A percentile compares a stretch with the other conserved stretches of the same genome.
These are phyloP conservation scores for Nematocida major DNA, from an alignment of 371 early-diverging fungal species.

Conservation along the genomic window DNA sequence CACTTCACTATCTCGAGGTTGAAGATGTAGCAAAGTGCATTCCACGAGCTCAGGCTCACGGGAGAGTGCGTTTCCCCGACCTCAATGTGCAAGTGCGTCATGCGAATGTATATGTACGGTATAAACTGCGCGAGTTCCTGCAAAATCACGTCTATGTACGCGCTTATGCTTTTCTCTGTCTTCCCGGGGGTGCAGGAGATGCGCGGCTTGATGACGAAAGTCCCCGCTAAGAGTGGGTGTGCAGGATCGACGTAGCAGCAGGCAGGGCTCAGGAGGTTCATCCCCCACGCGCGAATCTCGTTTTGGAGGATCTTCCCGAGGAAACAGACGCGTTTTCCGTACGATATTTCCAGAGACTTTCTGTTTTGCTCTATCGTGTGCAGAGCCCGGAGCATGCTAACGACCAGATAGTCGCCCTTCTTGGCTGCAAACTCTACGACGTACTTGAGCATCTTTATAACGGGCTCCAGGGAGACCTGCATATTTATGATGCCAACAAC, in stretches of 20 bases:
- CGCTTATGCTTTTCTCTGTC: background rate
- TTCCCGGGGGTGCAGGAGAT: background rate
- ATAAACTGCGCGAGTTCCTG: background rate
- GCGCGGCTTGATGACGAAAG: background rate
- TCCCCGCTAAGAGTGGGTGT: background rate
- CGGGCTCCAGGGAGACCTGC: background rate
- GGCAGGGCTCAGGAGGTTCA: background rate
- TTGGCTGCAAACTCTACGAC: background rate
- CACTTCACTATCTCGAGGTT: background rate
- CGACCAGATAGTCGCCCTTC: background rate
- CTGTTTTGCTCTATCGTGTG: background rate
- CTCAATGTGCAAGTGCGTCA: constrained; percentile 1
- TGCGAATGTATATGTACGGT: background rate
- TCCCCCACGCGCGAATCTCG: background rate
- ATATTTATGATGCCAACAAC: background rate
- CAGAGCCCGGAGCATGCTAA: background rate
- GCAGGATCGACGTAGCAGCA: constrained; percentile 1
- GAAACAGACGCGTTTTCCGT: background rate
- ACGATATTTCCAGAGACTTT: background rate
- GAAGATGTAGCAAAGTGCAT: background rate
- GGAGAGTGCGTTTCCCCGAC: background rate
- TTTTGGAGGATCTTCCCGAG: background rate
- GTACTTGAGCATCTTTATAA: background rate
- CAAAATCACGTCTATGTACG: background rate
- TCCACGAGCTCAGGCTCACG: background rate